These are phyloP conservation scores for Hanseniaspora osmophila DNA, from an alignment of 805 yeast species.

Conservation along the genomic window DNA sequence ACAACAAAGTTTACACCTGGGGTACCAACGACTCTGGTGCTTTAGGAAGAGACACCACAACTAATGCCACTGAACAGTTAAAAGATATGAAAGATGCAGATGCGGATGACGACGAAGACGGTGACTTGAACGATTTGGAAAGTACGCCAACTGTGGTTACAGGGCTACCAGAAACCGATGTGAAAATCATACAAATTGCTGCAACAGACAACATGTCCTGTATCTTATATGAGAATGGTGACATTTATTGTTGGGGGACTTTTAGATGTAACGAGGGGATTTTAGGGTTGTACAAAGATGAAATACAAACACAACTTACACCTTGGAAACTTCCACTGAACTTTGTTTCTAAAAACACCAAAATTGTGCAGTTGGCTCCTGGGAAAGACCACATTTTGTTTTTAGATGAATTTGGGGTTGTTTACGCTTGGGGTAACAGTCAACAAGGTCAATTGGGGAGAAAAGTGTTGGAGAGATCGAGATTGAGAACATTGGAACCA, in stretches of 20 bases:
- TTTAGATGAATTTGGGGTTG: conserved; percentile 70
- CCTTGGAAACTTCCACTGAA: conserved; percentile 44
- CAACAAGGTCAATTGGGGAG: conserved; percentile 88
- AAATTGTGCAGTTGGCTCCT: conserved; percentile 69
- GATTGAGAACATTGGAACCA: conserved; percentile 61
- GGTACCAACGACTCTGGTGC: conserved; percentile 91
- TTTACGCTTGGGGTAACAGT: conserved; percentile 95
- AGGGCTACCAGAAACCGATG: conserved; percentile 38
- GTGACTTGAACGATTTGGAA: conserved; percentile 77
- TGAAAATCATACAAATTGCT: conserved; percentile 60
- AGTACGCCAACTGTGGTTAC: conserved; percentile 77
- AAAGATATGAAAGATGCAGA: conserved; percentile 52
- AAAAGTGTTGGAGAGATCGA: conserved; percentile 53
- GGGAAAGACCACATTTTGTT: conserved; percentile 91
- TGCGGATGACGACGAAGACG: conserved; percentile 55
- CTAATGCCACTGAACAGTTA: conserved; percentile 46
- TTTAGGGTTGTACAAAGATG: conserved; percentile 58
- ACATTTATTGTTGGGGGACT: conserved; percentile 95
- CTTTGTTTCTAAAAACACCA: conserved; percentile 34
- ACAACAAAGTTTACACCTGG: conserved; percentile 91
- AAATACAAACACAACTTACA: conserved; percentile 43
- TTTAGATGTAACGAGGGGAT: conserved; percentile 88
- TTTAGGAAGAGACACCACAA: conserved; percentile 66
- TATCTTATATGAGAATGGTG: conserved; percentile 64
- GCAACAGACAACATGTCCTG: conserved; percentile 90